Base-by-base conservation (phyloP, 2,329 filamentous ascomycete species). In the Aspergillus spinulosporus region DNA sequence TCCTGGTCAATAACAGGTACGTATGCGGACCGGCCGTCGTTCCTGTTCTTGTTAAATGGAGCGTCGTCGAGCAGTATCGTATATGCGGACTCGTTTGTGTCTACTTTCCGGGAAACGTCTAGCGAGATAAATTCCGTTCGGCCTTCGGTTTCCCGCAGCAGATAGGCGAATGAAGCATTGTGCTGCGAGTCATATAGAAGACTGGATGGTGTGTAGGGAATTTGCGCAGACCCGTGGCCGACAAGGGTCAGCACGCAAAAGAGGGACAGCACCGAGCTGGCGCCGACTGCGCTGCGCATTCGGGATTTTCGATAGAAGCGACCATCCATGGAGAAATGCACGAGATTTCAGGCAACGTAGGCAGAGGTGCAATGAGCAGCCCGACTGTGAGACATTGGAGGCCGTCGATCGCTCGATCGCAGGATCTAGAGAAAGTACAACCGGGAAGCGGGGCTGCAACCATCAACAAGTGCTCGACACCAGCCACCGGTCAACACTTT, bases 161-260 rank as follows among this genome's bases (percentile, higher is more conserved):
- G 80, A 72, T 94, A 96, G 57, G 86, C 85, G 32, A 84, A 69
- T 14, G 84, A 78, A 21, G 76, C 72, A 59, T 82, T 78, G 52
- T 78, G 71, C 56, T 73, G 68, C 5, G 82, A 78, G 11, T 75
- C 72, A 46, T 85, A 80, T 56, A 93, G 82, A 52, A 95, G 81
- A 31, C 83, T 85, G 0, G 91, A 91, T 2, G 90, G 88, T 54
- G 87, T 86, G 76, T 95, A 96, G 28, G 90, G 91, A 50, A 91
- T 80, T 48, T 77, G 71, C 40, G 76, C 74, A 52, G 65, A 58
- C 46, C 54, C 61, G 37, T 61, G 52, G 4, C 59, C 26, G 50
- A 65, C 29, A 8, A 67, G 52, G 46, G 66, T 62, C 49, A 71
- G 57, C 21, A 64, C 52, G 7, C 65, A 55, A 37, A 61, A 39